Percentiles rank a stretch among this genome's conserved stretches.
These are phyloP conservation scores for Cladorrhinum sp. DNA, from an alignment of 2,329 filamentous ascomycete species.

Conservation along the genomic window DNA sequence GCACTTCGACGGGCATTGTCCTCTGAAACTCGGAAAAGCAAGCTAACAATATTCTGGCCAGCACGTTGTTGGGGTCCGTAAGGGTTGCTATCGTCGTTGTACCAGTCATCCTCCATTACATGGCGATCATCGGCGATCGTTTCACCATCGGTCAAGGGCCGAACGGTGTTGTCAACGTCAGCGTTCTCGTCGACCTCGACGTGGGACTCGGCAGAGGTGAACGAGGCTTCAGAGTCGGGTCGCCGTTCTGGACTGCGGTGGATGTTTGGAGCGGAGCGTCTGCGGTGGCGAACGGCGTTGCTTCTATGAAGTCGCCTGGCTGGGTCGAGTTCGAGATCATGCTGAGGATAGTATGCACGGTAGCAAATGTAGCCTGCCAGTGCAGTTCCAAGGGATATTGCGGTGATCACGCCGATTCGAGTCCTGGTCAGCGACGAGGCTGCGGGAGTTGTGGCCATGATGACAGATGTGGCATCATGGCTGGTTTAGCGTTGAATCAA, in stretches of 20 bases:
- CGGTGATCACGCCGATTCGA: conserved; percentile 50
- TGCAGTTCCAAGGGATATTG: conserved; percentile 55
- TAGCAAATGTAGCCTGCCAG: conserved; percentile 61
- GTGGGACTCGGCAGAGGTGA: conserved; percentile 40
- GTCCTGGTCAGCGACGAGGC: conserved; percentile 55
- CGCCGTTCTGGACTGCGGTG: conserved; percentile 24
- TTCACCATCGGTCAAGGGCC: conserved; percentile 38
- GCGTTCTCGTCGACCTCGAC: conserved; percentile 45
- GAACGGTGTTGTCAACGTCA: conserved; percentile 26
- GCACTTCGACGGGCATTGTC: conserved; percentile 85
- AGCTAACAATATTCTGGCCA: conserved; percentile 77
- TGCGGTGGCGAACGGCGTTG: conserved; percentile 60
- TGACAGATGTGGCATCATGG: conserved; percentile 23
- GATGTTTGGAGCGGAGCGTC: conserved; percentile 22
- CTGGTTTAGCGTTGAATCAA: neutral
- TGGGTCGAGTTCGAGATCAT: conserved; percentile 21
- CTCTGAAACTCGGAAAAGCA: conserved; percentile 90
- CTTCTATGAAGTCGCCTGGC: conserved; percentile 56
- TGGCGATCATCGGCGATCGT: conserved; percentile 32
- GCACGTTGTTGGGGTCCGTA: conserved; percentile 47
- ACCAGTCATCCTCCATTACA: conserved; percentile 48
- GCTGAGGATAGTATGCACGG: conserved; percentile 27
- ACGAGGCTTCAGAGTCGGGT: conserved; percentile 36
- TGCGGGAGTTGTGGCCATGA: conserved; percentile 35
- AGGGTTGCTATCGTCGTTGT: conserved; percentile 43